A percentile compares a stretch with the other conserved stretches of the same genome.
Conservation (phyloP, 441 rosid genomes). For the Manihot esculenta region DNA sequence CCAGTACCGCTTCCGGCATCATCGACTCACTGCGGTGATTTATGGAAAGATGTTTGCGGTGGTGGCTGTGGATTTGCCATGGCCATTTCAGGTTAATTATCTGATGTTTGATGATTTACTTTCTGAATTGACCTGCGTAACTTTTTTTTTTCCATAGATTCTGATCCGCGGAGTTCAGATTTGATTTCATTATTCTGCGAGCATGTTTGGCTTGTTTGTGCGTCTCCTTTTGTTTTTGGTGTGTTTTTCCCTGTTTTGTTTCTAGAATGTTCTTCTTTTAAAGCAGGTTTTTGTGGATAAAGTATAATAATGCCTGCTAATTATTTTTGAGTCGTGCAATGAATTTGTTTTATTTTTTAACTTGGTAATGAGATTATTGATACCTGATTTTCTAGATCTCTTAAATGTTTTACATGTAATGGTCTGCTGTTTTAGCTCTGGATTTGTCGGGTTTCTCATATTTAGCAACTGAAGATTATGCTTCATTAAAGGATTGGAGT, state of each 20-base stretch:
- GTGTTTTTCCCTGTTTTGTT: too few species aligned
- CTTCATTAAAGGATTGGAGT: background rate
- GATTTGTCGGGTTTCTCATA: background rate
- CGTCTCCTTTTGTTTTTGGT: too few species aligned
- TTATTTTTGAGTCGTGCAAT: background rate
- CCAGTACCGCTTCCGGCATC: constrained; percentile 29
- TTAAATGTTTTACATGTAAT: background rate
- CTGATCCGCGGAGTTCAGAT: background rate
- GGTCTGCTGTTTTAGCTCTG: background rate
- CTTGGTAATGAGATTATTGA: too few species aligned
- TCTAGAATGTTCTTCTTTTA: background rate
- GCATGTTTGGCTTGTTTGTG: background rate
- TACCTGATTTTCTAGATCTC: background rate
- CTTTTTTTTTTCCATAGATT: background rate
- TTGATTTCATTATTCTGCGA: too few species aligned
- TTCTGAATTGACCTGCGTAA: background rate
- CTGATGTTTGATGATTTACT: background rate
- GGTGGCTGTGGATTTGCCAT: constrained; percentile 95
- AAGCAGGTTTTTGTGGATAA: background rate
- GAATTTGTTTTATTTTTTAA: too few species aligned
- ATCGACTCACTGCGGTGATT: constrained; percentile 26
- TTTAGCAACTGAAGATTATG: background rate
- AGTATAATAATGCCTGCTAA: background rate
- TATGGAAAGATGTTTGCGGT: constrained; percentile 79
- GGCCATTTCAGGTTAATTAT: constrained; percentile 68